These are phyloP conservation scores for Coriaria nepalensis DNA, from an alignment of 306 rosid genomes.

Conservation along the genomic window DNA sequence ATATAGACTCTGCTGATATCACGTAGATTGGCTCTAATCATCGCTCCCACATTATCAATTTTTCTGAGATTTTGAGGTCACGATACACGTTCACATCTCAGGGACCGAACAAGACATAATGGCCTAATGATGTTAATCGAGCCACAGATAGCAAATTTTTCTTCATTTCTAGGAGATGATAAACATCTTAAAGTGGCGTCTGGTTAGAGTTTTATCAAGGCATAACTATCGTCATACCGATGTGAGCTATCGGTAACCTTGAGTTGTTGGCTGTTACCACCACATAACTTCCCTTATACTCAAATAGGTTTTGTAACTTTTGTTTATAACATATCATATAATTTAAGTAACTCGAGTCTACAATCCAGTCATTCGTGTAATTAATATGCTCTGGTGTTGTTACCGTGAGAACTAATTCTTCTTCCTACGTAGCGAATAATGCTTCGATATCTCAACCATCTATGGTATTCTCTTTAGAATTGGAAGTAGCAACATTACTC, in stretches of 20 bases:
- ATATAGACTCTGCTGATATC: not conserved
- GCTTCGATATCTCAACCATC: not conserved
- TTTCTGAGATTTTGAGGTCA: not conserved
- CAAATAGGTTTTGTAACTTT: not conserved
- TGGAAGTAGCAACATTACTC: slow-evolving; percentile 2
- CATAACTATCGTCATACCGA: not conserved
- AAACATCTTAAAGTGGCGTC: slow-evolving; percentile 7
- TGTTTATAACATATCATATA: slow-evolving; percentile 9
- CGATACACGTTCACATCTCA: slow-evolving; percentile 1
- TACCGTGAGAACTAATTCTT: not conserved
- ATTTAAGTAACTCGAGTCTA: not conserved
- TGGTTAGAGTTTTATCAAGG: not conserved
- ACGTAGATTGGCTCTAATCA: not conserved
- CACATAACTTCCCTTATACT: not conserved
- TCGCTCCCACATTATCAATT: not conserved
- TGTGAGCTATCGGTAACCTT: slow-evolving; percentile 2
- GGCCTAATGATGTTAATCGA: not conserved
- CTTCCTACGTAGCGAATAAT: not conserved
- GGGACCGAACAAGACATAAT: slow-evolving; percentile 1
- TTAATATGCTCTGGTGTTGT: not conserved
- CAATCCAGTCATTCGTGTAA: not conserved
- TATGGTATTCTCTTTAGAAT: not conserved
- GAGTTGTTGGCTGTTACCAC: not conserved
- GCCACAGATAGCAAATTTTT: not conserved
- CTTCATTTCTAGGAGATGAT: slow-evolving; percentile 2